Conservation (phyloP, 495 filamentous ascomycete genomes). For the Zalerion maritima region DNA sequence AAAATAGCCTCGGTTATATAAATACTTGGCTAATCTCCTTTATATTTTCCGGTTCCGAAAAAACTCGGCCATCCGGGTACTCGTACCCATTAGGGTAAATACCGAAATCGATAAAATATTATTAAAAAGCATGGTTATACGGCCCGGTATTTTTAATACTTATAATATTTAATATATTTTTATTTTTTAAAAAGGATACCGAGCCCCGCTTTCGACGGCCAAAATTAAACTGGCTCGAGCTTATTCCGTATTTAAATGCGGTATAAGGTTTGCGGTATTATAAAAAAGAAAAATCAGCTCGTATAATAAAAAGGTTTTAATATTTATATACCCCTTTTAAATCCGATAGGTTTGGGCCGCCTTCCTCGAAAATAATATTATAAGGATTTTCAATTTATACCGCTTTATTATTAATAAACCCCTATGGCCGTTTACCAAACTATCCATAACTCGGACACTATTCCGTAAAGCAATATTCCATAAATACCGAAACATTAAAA, state of each 20-base stretch:
- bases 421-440: no score
- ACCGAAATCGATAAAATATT: conserved; percentile 8
- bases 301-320: conserved; percentile 1
- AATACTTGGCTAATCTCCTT: conserved; percentile 7
- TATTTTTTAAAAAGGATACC: conserved; percentile 4
- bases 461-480: no score
- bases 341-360: conserved; percentile 5
- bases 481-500: no score
- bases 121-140: conserved; percentile 9
- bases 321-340: conserved; percentile 6
- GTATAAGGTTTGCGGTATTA: conserved; percentile 3
- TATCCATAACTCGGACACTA: no score
- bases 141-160: conserved; percentile 7
- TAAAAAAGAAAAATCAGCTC: conserved; percentile 5
- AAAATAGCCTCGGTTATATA: conserved; percentile 2
- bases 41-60: conserved; percentile 5
- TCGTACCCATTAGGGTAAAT: no score
- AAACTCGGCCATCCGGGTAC: conserved; percentile 3
- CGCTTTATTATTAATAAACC: no score
- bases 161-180: conserved; percentile 1
- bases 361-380: neutral
- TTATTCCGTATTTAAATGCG: conserved; percentile 3
- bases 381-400: no score
- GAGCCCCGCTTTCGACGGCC: conserved; percentile 9
- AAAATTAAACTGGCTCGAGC: conserved; percentile 4